Base-by-base conservation (phyloP, 2,329 filamentous ascomycete genomes). In the Mycosphaerella sp. region DNA sequence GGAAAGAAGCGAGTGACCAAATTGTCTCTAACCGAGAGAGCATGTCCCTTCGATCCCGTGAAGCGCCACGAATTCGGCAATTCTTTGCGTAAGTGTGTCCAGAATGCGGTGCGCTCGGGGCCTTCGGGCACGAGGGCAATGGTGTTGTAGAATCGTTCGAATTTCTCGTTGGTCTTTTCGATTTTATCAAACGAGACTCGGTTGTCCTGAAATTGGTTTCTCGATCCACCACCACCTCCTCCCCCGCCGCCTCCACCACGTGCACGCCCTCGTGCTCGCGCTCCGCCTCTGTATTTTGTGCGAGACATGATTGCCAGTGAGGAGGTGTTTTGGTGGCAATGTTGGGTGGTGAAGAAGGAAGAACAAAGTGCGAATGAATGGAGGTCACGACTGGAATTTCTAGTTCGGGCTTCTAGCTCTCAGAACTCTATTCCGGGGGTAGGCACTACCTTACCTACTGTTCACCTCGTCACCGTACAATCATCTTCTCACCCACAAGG, bases 11-110 rank as follows among this genome's bases (percentile, higher is more conserved):
- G 82, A 53, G 88, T 83, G 72, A 91, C 86, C 55, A 98, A 82
- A 54, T 92, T 87, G 66, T 91, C 82, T 76, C 93, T 89, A 54
- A 97, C 93, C 53, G 88, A 83, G 56, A 95, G 79, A n/a, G 93
- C 93, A 74, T 98, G 92, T 59, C 89, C 88, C 78, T 92, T 95
- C 45, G 90, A 96, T 38, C 93, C 93, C 56, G 90, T 95, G 74
- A 98, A 98, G 58, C 93, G 84, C 77, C 97, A 98, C 73, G 91
- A 96, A 76, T 96, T 97, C 53, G 93, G 93, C 48, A 98, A 77
- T 69, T 97, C 91, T 60, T 85, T 82, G 66, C 84, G 82, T 69
- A 97, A 76, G 0, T 87, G 82, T 38, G 81, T 80, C 93, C 93
- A 98, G 73, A 96, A 97, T 8, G 81, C 78, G 53, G 83, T 77